These are phyloP conservation scores for Brassica carinata DNA, from an alignment of 345 rosid genomes.

Conservation along the genomic window DNA sequence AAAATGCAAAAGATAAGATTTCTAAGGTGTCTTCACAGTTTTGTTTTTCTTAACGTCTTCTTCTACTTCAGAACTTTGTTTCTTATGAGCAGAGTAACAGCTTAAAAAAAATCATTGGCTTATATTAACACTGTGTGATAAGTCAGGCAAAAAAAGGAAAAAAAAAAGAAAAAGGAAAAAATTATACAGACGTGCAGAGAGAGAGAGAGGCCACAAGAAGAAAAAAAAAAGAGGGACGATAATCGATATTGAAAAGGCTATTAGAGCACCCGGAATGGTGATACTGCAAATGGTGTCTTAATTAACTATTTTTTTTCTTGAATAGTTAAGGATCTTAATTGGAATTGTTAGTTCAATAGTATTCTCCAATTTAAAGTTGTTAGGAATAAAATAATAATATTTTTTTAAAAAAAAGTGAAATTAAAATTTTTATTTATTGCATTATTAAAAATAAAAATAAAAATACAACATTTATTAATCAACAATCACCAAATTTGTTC, in stretches of 20 bases:
- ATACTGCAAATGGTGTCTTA: no score
- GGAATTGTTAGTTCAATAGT: no score
- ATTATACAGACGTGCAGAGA: neutral
- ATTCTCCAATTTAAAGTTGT: no score
- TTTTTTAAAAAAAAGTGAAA: no score
- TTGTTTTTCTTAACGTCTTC: neutral
- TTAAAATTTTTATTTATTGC: no score
- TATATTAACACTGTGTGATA: neutral
- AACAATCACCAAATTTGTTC: no score
- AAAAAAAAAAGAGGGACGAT: neutral
- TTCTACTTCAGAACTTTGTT: neutral
- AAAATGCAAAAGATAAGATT: neutral
- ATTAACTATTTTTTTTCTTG: no score
- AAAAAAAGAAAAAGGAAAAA: neutral
- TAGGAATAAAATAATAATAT: no score
- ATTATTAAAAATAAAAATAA: no score
- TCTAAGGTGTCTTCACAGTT: neutral
- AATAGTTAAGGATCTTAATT: no score
- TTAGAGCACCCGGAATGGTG: no score
- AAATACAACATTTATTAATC: no score
- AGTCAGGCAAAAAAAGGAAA: neutral
- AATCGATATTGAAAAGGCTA: neutral
- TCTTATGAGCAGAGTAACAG: neutral
- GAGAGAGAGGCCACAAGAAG: neutral
- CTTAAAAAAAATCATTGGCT: neutral